A percentile compares a stretch with the other conserved stretches of the same genome.
These are phyloP conservation scores for Luzula sylvatica DNA, from an alignment of 176 grass and related monocot species.

Conservation along the genomic window DNA sequence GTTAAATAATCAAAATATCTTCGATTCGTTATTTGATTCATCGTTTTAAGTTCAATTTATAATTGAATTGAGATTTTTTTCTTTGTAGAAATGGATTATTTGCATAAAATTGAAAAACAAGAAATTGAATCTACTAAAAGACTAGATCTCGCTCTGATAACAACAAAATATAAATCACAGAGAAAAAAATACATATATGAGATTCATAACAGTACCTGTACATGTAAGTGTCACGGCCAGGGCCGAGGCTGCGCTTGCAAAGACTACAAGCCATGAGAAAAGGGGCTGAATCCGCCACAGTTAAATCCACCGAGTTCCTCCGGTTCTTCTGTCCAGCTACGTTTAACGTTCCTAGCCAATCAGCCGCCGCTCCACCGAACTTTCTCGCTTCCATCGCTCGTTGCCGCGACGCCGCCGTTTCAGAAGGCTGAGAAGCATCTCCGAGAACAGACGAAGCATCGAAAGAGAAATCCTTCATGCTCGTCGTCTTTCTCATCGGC, in stretches of 20 bases:
- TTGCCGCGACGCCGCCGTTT: constrained; percentile 35
- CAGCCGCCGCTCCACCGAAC: neutral
- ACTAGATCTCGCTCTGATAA: neutral
- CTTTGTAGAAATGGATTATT: neutral
- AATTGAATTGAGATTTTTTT: neutral
- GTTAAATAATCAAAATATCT: too few species aligned
- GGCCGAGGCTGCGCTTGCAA: constrained; percentile 57
- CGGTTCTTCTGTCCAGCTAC: neutral
- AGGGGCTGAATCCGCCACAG: constrained; percentile 19
- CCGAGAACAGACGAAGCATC: neutral
- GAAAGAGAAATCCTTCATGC: constrained; percentile 29
- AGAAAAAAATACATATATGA: neutral
- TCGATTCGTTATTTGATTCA: too few species aligned
- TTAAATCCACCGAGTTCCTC: constrained; percentile 11
- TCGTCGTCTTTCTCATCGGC: constrained; percentile 37
- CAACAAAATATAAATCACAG: neutral
- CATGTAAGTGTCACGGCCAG: constrained; percentile 74
- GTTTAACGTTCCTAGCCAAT: neutral
- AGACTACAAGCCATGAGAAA: constrained; percentile 64
- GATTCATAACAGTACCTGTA: constrained; percentile 41
- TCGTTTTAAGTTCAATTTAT: neutral
- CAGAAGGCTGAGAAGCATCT: neutral
- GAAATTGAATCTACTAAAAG: constrained; percentile 4
- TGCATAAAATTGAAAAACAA: too few species aligned
- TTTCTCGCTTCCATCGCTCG: constrained; percentile 23